A percentile compares a stretch with the other conserved stretches of the same genome.
Conservation (phyloP, 345 rosid genomes). For the Reutealis trisperma region DNA sequence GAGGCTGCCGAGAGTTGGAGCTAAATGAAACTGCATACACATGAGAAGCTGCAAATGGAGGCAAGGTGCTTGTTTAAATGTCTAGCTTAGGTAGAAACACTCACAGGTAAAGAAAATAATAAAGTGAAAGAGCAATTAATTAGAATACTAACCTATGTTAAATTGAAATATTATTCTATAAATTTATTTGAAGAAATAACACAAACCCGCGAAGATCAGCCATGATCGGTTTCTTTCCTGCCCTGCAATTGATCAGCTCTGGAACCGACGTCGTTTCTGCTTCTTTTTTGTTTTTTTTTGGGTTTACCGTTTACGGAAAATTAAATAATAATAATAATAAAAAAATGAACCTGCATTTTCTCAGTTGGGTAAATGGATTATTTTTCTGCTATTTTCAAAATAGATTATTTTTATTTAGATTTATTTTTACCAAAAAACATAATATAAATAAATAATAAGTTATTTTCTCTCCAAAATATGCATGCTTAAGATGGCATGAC, state of each 20-base stretch:
- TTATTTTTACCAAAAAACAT: too few species aligned
- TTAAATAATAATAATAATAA: too few species aligned
- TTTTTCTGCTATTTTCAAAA: too few species aligned
- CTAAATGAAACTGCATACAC: not conserved
- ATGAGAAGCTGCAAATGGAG: not conserved
- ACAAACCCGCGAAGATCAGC: not conserved
- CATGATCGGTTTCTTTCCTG: not conserved
- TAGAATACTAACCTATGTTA: not conserved
- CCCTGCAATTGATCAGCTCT: not conserved
- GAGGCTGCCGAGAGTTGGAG: not conserved
- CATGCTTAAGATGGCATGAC: too few species aligned
- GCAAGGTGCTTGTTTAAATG: slow-evolving; percentile 1
- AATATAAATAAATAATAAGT: too few species aligned
- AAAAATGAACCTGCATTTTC: too few species aligned
- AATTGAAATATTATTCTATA: too few species aligned
- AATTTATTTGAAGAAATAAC: too few species aligned
- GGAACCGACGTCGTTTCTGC: not conserved
- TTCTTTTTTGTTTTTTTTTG: not conserved
- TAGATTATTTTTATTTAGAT: too few species aligned
- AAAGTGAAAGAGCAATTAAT: not conserved
- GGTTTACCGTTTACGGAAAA: too few species aligned
- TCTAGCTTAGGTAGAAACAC: not conserved
- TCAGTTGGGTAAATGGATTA: too few species aligned
- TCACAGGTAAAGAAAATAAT: not conserved
- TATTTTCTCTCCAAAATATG: too few species aligned